These are phyloP conservation scores for Aspergillus saccharolyticus DNA, from an alignment of 495 filamentous ascomycete genomes.

Conservation along the genomic window DNA sequence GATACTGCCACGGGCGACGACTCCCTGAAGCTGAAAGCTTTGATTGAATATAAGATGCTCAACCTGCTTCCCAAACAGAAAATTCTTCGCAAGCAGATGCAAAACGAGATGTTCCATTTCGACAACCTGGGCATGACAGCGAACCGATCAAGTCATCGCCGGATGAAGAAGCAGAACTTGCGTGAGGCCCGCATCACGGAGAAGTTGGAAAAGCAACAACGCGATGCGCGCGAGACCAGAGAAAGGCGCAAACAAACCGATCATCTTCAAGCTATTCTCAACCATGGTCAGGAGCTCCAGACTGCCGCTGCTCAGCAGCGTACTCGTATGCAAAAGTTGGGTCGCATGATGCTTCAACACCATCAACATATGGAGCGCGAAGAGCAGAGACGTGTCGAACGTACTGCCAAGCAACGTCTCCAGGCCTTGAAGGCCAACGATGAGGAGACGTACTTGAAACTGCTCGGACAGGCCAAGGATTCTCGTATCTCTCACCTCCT, in stretches of 20 bases:
- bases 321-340: constrained; percentile 73
- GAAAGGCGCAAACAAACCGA: constrained; percentile 96
- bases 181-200: constrained; percentile 97
- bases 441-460: constrained; percentile 94
- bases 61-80: constrained; percentile 80
- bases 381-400: constrained; percentile 94
- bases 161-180: constrained; percentile 93
- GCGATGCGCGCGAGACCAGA: constrained; percentile 84
- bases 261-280: constrained; percentile 69
- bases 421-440: constrained; percentile 98
- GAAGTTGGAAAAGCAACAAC: constrained; percentile 97
- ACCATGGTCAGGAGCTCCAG: constrained; percentile 62
- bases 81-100: constrained; percentile 75
- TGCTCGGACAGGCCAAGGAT: constrained; percentile 97
- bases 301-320: constrained; percentile 50
- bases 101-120: constrained; percentile 83
- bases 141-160: constrained; percentile 80
- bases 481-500: constrained; percentile 97
- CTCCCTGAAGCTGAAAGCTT: constrained; percentile 76
- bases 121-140: constrained; percentile 94
- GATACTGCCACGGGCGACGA: constrained; percentile 71
- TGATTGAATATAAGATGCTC: constrained; percentile 90
- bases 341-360: constrained; percentile 77
- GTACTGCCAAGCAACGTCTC: constrained; percentile 98
- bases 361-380: constrained; percentile 98